Evolutionary conservation across 1,284 basidiomycete species (phyloP), one percentile per base, ranked within the genome.

Genomic region (Ceratobasidium sp.): DNA sequence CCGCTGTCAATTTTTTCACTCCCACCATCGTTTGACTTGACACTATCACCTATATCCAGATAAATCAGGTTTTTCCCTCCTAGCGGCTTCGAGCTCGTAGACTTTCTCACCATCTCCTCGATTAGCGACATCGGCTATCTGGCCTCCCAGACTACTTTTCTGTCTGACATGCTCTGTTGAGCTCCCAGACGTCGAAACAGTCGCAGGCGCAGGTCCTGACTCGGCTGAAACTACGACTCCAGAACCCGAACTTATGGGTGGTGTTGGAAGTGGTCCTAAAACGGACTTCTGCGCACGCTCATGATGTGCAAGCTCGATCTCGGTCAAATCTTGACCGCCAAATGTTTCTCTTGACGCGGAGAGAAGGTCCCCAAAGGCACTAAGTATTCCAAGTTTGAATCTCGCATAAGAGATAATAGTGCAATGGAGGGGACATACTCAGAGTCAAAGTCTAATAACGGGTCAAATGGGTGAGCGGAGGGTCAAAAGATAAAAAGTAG

Each of bases 241-340:
- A 1, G 47, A 51, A 24, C 63, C 45, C 11, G 65, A 67, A 15
- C 53, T 36, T 15, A 44, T 51, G 15, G 51, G 63, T 48, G 63
- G 27, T 4, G 59, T n/a, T 11, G 24, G 17, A 15, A 62, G 8
- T 11, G 7, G 3, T 15, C 1, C 9, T 24, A 31, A 27, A 15
- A 31, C 17, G 6, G 44, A 29, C 50, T 67, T 56, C 50, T 54
- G 31, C 29, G 6, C 51, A 6, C 60, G 19, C 36, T 54, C 69
- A 24, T 73, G 71, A 27, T 45, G 41, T 11, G 59, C 71, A 31
- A 75, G 44, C 41, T 75, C 75, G 29, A 75, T 72, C 17, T 27
- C 67, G 17, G 74, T 67, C 14, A 75, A 59, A 27, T 75, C 75
- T 24, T 67, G 69, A 8, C 75, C 75, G 19, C 72, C 75, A 53